phyloP scores from a whole-genome alignment of 805 yeast species.

The Phaffomyces thermotolerans region DNA sequence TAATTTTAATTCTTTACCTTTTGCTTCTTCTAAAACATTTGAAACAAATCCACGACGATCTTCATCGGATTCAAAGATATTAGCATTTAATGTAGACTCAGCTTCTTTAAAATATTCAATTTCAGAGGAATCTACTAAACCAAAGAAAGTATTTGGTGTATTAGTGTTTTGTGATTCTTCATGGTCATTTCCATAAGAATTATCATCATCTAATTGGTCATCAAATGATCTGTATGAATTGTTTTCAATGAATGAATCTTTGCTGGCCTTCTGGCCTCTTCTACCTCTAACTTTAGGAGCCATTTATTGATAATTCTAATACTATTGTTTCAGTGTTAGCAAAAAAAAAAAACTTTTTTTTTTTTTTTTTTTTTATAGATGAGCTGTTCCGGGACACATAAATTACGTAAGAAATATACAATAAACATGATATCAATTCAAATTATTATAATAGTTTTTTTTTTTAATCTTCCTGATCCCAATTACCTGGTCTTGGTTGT shows the following conservation, averaged over 20 bases:
- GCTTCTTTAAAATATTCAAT: slow-evolving; percentile 90
- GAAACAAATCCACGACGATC: slow-evolving; percentile 67
- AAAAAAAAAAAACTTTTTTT: too few species aligned
- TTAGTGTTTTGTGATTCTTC: slow-evolving; percentile 12
- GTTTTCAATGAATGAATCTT: background rate
- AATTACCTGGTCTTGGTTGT: slow-evolving; percentile 84
- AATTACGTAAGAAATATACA: background rate
- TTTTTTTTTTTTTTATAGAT: background rate
- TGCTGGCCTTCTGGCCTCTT: slow-evolving; percentile 27
- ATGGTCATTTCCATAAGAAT: slow-evolving; percentile 3
- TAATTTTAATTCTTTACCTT: slow-evolving; percentile 83
- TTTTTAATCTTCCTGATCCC: slow-evolving; percentile 87
- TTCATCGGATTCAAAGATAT: slow-evolving; percentile 68
- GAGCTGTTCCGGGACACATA: slow-evolving; percentile 7
- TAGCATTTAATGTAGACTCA: slow-evolving; percentile 74
- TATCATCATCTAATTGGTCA: background rate
- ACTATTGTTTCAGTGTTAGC: background rate
- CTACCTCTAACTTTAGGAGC: slow-evolving; percentile 35
- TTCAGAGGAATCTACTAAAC: slow-evolving; percentile 78
- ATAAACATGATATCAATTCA: too few species aligned
- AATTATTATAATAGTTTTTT: too few species aligned
- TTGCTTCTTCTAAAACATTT: slow-evolving; percentile 77
- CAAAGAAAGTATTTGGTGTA: slow-evolving; percentile 58
- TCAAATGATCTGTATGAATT: too few species aligned
- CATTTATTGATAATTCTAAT: slow-evolving; percentile 9